Percentiles rank a stretch among this genome's conserved stretches.
Conservation (phyloP, 2,329 filamentous ascomycete genomes). For the Colletotrichum sublineola region DNA sequence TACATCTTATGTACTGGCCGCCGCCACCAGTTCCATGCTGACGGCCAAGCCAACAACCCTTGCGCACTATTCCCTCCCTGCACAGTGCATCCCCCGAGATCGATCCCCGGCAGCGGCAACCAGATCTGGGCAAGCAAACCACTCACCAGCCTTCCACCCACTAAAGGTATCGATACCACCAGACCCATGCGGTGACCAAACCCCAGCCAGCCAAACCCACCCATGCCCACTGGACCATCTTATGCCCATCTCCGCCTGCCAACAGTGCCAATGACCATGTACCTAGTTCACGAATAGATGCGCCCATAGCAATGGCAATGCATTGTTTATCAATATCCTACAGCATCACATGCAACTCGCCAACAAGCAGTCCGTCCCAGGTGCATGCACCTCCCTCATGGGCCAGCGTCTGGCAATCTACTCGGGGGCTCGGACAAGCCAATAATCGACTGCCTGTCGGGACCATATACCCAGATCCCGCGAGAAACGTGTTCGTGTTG, state of each 20-base stretch:
- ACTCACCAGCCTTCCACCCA: slow-evolving; percentile 17
- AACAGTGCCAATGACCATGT: neutral
- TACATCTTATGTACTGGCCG: neutral
- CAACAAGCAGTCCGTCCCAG: neutral
- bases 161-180: neutral
- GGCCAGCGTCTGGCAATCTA: neutral
- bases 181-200: neutral
- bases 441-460: slow-evolving; percentile 22
- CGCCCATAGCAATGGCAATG: slow-evolving; percentile 11
- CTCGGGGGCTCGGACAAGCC: slow-evolving; percentile 6
- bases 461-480: slow-evolving; percentile 19
- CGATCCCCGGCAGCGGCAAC: slow-evolving; percentile 27
- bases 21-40: slow-evolving; percentile 12
- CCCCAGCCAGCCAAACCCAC: neutral
- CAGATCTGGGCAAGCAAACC: slow-evolving; percentile 35
- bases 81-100: slow-evolving; percentile 34
- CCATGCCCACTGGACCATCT: neutral
- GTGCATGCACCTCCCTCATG: neutral
- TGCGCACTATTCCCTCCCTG: slow-evolving; percentile 15
- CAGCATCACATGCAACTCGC: slow-evolving; percentile 3
- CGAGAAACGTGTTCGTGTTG: slow-evolving; percentile 27
- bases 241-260: neutral
- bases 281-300: neutral
- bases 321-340: neutral
- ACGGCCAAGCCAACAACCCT: neutral